Conservation (phyloP, 2,329 filamentous ascomycete genomes). For the Allantophomopsis cytisporea region DNA sequence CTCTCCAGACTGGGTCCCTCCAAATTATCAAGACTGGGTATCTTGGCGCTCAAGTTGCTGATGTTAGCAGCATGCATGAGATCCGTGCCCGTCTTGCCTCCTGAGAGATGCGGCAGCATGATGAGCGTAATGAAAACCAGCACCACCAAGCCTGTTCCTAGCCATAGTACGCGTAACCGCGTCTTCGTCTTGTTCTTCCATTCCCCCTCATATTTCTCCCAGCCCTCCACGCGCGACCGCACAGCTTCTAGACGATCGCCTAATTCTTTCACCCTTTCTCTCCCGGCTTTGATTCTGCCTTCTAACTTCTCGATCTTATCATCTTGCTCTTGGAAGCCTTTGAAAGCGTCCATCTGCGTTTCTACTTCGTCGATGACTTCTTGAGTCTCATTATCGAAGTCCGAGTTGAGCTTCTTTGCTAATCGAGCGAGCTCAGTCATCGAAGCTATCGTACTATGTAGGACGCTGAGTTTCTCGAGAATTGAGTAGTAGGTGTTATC, state of each 20-base stretch:
- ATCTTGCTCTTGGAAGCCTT: slow-evolving; percentile 52
- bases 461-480: slow-evolving; percentile 49
- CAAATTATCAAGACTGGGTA: too few relatives aligned
- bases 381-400: slow-evolving; percentile 45
- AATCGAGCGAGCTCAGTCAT: slow-evolving; percentile 54
- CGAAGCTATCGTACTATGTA: slow-evolving; percentile 50
- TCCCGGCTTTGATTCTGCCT: slow-evolving; percentile 43
- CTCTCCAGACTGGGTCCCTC: too few relatives aligned
- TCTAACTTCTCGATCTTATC: slow-evolving; percentile 47
- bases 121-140: slow-evolving; percentile 29
- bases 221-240: slow-evolving; percentile 47
- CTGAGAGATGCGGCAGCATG: slow-evolving; percentile 16
- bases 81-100: slow-evolving; percentile 2
- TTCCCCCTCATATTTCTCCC: slow-evolving; percentile 52
- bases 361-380: slow-evolving; percentile 46
- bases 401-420: slow-evolving; percentile 40
- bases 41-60: slow-evolving; percentile 3
- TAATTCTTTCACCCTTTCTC: slow-evolving; percentile 43
- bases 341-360: slow-evolving; percentile 36
- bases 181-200: slow-evolving; percentile 55
- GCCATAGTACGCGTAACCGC: slow-evolving; percentile 50
- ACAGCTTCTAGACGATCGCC: slow-evolving; percentile 52
- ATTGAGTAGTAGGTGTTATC: slow-evolving; percentile 66
- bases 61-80: slow-evolving; percentile 7
- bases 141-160: slow-evolving; percentile 33